Evolutionary conservation across 768 basidiomycete species (phyloP), one percentile per base, ranked within the genome.

Genomic region (Tricholoma hemisulphureum): DNA sequence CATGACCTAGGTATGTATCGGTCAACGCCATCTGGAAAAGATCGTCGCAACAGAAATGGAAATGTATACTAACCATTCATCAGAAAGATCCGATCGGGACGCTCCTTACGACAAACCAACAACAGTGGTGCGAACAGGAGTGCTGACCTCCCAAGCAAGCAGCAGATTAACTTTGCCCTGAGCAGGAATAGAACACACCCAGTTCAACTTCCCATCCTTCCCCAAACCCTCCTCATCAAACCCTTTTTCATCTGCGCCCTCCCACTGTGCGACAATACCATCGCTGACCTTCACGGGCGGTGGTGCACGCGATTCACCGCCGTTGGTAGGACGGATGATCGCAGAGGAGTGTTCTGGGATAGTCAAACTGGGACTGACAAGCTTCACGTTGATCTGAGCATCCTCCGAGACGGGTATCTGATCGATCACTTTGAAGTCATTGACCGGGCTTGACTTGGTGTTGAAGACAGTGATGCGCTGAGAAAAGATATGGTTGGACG

Each of bases 391-490:
- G 46, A 80, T 74, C 34, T 73, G 72, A 1, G 74, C 62, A 39
- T 67, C 66, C 58, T 77, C 71, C 10, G 77, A 78, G 2, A 75
- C 61, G 0, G 76, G 77, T 3, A 76, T 60, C 54, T 74, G 76
- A 56, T 80, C 76, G 24, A 74, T 55, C 57, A 80, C 62, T 58
- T 73, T 76, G 58, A 79, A 49, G 29, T 67, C 59, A 5, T 70
- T 61, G 28, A 72, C 59, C 0, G 64, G 20, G 4, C 61, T 59
- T 10, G 67, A 52, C 56, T 77, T 78, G 23, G 73, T 73, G 64
- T 79, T 79, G 64, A 62, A 61, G 16, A 77, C 56, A 5, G 71
- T 74, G 65, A 79, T 70, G 51, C 73, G 72, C 57, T 78, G 77
- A 14, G 67, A 59, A 65, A 71, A 75, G 21, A 55, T 49, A 51